phyloP scores from a whole-genome alignment of 148 eudicot genomes.

The Fagopyrum esculentum region DNA sequence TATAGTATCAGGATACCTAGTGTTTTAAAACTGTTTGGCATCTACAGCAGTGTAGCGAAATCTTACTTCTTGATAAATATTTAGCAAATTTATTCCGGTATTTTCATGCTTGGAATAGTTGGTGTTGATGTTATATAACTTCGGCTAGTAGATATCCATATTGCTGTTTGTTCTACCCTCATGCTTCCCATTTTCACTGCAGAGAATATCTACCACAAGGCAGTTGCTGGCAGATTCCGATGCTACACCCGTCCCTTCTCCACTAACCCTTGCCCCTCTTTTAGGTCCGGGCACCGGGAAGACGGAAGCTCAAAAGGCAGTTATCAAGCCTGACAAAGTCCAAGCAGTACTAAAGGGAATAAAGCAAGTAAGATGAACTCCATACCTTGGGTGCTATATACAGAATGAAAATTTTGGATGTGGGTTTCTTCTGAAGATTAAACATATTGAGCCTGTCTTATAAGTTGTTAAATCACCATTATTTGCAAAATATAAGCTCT shows the following conservation, averaged over 20 bases:
- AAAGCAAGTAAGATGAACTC: constrained; percentile 46
- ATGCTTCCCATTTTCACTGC: constrained; percentile 6
- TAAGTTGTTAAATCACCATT: background rate
- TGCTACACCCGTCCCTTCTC: constrained; percentile 67
- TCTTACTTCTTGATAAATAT: background rate
- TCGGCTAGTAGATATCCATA: background rate
- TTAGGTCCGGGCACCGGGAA: constrained; percentile 43
- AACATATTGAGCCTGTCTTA: background rate
- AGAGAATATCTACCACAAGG: constrained; percentile 66
- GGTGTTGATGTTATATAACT: background rate
- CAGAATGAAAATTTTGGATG: background rate
- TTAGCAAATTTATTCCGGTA: background rate
- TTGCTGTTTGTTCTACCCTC: background rate
- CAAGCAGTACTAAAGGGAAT: constrained; percentile 78
- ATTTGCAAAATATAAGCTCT: background rate
- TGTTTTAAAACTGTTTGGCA: background rate
- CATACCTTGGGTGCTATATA: background rate
- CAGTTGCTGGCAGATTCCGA: constrained; percentile 55
- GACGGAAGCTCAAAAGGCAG: constrained; percentile 47
- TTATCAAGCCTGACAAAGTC: constrained; percentile 63
- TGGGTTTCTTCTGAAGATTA: background rate
- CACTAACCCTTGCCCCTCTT: constrained; percentile 60
- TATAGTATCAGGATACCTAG: background rate
- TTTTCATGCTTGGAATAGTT: background rate
- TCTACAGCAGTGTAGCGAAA: background rate